Conservation (phyloP, 768 basidiomycete genomes). For the Suillus luteus region DNA sequence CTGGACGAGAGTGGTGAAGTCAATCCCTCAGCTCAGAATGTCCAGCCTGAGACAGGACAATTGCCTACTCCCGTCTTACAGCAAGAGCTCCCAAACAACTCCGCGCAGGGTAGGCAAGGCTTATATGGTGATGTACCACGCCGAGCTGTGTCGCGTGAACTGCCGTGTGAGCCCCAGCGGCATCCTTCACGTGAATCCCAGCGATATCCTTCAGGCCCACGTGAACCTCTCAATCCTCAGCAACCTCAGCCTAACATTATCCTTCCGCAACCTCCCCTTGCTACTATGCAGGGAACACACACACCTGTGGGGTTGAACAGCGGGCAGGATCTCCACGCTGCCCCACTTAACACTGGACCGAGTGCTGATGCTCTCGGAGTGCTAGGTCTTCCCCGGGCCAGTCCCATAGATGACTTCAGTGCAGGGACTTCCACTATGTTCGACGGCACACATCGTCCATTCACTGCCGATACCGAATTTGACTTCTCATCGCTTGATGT, state of each 20-base stretch:
- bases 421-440: neutral
- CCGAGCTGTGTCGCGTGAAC: neutral
- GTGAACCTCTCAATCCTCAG: neutral
- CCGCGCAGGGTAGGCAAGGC: neutral
- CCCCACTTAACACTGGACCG: neutral
- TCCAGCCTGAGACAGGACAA: slow-evolving; percentile 2
- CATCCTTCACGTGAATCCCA: no score
- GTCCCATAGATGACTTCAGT: neutral
- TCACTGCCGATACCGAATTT: neutral
- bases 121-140: neutral
- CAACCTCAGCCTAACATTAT: neutral
- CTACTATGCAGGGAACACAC: neutral
- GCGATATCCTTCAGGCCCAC: neutral
- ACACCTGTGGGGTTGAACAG: neutral
- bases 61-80: neutral
- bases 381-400: neutral
- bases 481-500: neutral
- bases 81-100: slow-evolving; percentile 1
- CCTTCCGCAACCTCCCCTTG: neutral
- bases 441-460: neutral
- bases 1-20: neutral
- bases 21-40: neutral
- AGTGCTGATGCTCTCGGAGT: neutral
- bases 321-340: neutral
- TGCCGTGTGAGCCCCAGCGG: neutral